These are phyloP conservation scores for Micractinium conductrix DNA, from an alignment of 139 green algal species.

Conservation along the genomic window DNA sequence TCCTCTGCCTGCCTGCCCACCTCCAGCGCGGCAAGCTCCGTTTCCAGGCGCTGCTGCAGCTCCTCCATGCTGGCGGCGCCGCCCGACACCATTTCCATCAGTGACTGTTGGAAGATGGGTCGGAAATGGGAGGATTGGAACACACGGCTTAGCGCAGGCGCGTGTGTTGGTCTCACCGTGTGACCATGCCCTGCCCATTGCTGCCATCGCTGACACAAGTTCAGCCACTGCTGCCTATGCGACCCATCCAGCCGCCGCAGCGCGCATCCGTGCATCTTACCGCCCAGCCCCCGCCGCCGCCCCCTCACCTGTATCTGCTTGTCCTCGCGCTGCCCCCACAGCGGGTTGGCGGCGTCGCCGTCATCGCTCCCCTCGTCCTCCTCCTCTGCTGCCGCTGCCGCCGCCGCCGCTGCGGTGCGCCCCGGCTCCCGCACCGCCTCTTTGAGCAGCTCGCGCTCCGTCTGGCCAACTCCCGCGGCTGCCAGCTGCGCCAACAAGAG, in stretches of 20 bases:
- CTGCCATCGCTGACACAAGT: too few relatives aligned
- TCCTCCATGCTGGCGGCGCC: conserved; percentile 58
- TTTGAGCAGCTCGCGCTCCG: conserved; percentile 9
- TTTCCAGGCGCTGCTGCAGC: conserved; percentile 48
- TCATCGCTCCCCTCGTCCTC: too few relatives aligned
- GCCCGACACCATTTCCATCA: conserved; percentile 60
- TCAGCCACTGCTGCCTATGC: too few relatives aligned
- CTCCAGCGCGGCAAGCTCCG: conserved; percentile 58
- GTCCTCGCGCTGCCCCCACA: conserved; percentile 41
- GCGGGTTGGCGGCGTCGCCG: background rate
- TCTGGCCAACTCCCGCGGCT: conserved; percentile 6
- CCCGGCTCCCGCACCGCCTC: conserved; percentile 3
- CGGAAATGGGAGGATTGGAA: too few relatives aligned
- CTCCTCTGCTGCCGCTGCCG: too few relatives aligned
- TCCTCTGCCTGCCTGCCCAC: background rate
- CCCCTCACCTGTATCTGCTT: conserved; percentile 17
- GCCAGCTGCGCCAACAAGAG: background rate
- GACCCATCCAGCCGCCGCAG: too few relatives aligned
- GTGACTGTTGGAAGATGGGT: background rate
- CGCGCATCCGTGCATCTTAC: too few relatives aligned
- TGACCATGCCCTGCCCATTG: too few relatives aligned
- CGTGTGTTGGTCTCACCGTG: too few relatives aligned
- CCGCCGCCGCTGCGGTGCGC: background rate
- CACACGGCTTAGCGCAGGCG: too few relatives aligned
- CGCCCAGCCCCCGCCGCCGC: too few relatives aligned